Conservation (phyloP, 2,329 filamentous ascomycete genomes). For the Sporothrix globosa region DNA sequence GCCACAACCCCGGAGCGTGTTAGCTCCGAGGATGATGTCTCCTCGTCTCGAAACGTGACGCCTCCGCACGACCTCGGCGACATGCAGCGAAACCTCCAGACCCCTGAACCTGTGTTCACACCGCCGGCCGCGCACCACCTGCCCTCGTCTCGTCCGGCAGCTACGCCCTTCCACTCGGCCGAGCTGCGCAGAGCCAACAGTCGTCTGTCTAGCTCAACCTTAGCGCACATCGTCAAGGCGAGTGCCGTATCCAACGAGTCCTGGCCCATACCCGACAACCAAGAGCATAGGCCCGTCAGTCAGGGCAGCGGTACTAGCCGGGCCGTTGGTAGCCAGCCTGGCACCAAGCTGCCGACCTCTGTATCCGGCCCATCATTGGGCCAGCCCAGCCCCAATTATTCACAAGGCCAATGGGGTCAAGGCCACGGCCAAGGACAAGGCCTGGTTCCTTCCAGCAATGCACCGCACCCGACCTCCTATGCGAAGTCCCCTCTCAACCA, state of each 20-base stretch:
- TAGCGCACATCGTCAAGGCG: conserved; percentile 77
- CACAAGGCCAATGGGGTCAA: background rate
- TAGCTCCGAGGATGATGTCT: conserved; percentile 61
- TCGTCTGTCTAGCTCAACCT: conserved; percentile 78
- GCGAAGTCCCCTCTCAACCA: conserved; percentile 53
- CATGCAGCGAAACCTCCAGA: conserved; percentile 58
- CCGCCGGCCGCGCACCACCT: conserved; percentile 81
- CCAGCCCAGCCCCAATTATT: background rate
- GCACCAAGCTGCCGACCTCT: conserved; percentile 8
- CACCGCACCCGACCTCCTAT: conserved; percentile 23
- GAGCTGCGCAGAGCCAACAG: conserved; percentile 81
- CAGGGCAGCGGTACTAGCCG: conserved; percentile 21
- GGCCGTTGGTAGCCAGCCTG: background rate
- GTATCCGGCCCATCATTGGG: conserved; percentile 17
- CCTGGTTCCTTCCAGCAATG: conserved; percentile 48
- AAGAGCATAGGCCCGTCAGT: conserved; percentile 27
- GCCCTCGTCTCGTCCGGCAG: conserved; percentile 69
- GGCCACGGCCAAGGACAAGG: conserved; percentile 38
- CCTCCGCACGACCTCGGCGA: conserved; percentile 55
- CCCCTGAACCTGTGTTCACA: conserved; percentile 74
- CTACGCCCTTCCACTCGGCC: conserved; percentile 71
- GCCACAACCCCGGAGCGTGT: conserved; percentile 55
- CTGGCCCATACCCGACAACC: conserved; percentile 14
- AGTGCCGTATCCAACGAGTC: conserved; percentile 48
- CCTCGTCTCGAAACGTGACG: conserved; percentile 41